Base-by-base conservation (phyloP, 202 grass and related monocot species). In the Saccharum hybrid region DNA sequence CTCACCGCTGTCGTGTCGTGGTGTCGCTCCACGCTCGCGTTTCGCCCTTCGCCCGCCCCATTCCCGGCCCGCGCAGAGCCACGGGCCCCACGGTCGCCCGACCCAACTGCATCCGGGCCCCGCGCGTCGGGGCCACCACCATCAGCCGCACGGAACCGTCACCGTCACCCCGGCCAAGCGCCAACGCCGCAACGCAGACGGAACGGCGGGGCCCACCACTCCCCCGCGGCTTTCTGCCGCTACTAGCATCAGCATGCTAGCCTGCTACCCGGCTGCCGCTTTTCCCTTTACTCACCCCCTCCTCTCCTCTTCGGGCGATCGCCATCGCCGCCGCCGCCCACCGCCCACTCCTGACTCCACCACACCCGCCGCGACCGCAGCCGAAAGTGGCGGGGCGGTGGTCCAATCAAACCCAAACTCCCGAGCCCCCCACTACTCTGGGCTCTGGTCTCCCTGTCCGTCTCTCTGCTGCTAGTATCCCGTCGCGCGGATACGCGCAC, bases 211-310 rank as follows among this genome's bases (percentile, higher is more conserved):
- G 23, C 83, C 82, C 86, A 21, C 85, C 81, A 84, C 85, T 11
- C 34, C 14, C 6, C 46, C 74, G 22, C 84, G 71, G 77, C 91
- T 90, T 88, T 97, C 69, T 85, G 66, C 72, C 31, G 23, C 82
- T 60, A 34, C 75, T 14, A 21, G n/a, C 6, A 51, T 21, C 10
- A 21, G n/a, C 6, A 51, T 21, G 6, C 60, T 71, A 5, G 23
- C 7, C 75, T 45, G 3, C 70, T 71, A 2, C 67, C 9, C 37
- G 79, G 43, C 85, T 5, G 39, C 30, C 37, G 18, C 36, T 43
- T 68, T 71, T 8, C 83, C 16, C 22, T 49, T 61, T 16, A 49
- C 9, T 10, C 33, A 54, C 11, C 33, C 71, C 4, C 63, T 39
- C 56, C 15, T 19, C 42, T 40, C 51, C 37, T 10, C 22, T 45